phyloP scores from a whole-genome alignment of 1,284 basidiomycete species.

The Porogramme epimiltina region DNA sequence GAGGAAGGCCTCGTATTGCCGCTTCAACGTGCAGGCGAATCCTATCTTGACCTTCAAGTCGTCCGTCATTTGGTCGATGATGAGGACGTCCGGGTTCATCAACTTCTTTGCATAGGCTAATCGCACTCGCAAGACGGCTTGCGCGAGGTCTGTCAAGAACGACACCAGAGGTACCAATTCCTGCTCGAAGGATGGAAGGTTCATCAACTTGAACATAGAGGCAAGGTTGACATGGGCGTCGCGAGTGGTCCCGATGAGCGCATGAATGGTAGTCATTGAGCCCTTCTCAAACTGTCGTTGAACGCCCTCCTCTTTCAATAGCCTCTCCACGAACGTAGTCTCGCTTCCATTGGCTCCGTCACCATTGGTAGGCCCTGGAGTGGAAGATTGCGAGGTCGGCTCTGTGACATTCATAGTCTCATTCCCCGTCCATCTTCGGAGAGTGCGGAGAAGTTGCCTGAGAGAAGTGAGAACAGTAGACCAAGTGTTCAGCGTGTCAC shows the following conservation, averaged over 20 bases:
- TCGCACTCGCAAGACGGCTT: constrained; percentile 88
- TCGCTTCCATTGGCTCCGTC: constrained; percentile 42
- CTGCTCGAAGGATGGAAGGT: constrained; percentile 90
- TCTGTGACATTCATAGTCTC: constrained; percentile 87
- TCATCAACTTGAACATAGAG: constrained; percentile 76
- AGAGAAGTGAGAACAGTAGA: constrained; percentile 80
- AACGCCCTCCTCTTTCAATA: constrained; percentile 95
- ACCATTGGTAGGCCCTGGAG: constrained; percentile 11
- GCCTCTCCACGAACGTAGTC: constrained; percentile 88
- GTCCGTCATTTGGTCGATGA: constrained; percentile 95
- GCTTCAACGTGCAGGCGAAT: constrained; percentile 92
- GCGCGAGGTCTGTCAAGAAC: constrained; percentile 93
- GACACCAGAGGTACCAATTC: constrained; percentile 93
- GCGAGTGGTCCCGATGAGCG: constrained; percentile 85
- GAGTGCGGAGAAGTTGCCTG: constrained; percentile 73
- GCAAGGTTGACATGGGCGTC: constrained; percentile 86
- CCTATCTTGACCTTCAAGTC: constrained; percentile 93
- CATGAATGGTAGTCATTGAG: constrained; percentile 85
- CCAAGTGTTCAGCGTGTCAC: constrained; percentile 90
- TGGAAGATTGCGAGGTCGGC: constrained; percentile 45
- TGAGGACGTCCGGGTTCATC: constrained; percentile 85
- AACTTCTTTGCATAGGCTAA: constrained; percentile 91
- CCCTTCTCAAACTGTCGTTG: constrained; percentile 94
- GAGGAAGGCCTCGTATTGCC: constrained; percentile 90
- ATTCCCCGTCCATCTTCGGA: constrained; percentile 91